These are phyloP conservation scores for Kwoniella sp. DNA, from an alignment of 768 basidiomycete species.

Conservation along the genomic window DNA sequence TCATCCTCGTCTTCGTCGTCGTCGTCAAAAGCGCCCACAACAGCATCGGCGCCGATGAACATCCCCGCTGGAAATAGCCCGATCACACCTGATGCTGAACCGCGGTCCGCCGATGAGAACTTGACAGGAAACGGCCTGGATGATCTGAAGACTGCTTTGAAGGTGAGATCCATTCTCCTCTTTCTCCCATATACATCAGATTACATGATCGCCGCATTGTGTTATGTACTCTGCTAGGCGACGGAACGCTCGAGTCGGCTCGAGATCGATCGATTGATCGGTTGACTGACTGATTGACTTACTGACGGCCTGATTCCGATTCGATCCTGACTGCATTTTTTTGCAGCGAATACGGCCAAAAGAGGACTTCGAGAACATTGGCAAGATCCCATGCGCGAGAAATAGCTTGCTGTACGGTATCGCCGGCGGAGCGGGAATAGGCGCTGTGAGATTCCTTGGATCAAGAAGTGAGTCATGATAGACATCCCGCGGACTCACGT, in stretches of 20 bases:
- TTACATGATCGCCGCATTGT: too few species aligned
- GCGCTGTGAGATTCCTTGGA: conserved; percentile 47
- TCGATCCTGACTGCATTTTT: not conserved
- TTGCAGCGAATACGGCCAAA: conserved; percentile 37
- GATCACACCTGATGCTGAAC: conserved; percentile 26
- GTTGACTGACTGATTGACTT: too few species aligned
- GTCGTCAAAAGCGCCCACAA: conserved; percentile 4
- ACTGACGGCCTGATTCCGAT: not conserved
- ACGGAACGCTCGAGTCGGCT: too few species aligned
- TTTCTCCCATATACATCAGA: too few species aligned
- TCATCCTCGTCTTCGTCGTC: not conserved
- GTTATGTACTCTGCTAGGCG: too few species aligned
- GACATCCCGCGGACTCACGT: not conserved
- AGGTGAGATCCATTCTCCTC: conserved; percentile 24
- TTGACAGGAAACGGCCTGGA: conserved; percentile 40
- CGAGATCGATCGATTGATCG: too few species aligned
- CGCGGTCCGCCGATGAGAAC: conserved; percentile 24
- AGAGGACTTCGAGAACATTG: conserved; percentile 51
- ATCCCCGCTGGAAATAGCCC: conserved; percentile 48
- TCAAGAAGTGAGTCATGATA: conserved; percentile 45
- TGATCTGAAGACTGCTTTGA: conserved; percentile 42
- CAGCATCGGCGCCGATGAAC: conserved; percentile 31
- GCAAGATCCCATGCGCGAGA: conserved; percentile 50
- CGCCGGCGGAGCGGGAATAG: conserved; percentile 49
- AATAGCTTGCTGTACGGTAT: conserved; percentile 53